Evolutionary conservation across 176 grass and related monocot species (phyloP).

Genomic region (Secale cereale): DNA sequence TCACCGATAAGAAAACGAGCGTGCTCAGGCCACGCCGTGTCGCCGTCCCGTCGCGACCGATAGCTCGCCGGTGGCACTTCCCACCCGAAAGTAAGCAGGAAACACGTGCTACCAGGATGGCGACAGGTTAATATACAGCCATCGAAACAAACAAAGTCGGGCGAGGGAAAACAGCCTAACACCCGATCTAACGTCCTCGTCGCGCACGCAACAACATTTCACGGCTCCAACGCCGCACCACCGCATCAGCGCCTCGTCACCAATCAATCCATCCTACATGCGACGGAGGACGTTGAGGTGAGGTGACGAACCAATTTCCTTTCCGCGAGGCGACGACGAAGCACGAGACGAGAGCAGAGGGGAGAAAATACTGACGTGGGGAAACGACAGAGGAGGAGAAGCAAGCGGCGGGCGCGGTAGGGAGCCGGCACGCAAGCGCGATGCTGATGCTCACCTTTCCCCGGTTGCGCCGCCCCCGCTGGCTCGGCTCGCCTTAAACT

Average conservation of each 20-base stretch:
- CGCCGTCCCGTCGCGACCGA: neutral
- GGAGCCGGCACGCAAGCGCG: constrained; percentile 17
- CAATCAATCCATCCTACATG: too few species aligned
- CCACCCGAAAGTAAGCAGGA: neutral
- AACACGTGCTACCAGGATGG: neutral
- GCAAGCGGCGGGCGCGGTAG: neutral
- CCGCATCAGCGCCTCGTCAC: constrained; percentile 2
- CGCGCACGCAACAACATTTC: neutral
- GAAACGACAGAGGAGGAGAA: neutral
- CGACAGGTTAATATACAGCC: neutral
- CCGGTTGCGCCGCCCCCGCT: neutral
- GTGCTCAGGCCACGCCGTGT: neutral
- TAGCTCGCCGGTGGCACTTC: neutral
- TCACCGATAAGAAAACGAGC: too few species aligned
- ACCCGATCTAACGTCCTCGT: neutral
- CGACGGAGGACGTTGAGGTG: neutral
- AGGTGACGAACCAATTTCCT: neutral
- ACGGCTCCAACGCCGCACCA: neutral
- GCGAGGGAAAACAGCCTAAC: neutral
- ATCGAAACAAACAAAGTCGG: neutral
- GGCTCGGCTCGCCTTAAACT: neutral
- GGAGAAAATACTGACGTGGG: neutral
- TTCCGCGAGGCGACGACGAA: neutral
- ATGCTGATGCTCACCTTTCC: neutral
- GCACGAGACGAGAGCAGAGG: too few species aligned